Conservation (phyloP, 2,329 filamentous ascomycete genomes). For the Colletotrichum sojae region DNA sequence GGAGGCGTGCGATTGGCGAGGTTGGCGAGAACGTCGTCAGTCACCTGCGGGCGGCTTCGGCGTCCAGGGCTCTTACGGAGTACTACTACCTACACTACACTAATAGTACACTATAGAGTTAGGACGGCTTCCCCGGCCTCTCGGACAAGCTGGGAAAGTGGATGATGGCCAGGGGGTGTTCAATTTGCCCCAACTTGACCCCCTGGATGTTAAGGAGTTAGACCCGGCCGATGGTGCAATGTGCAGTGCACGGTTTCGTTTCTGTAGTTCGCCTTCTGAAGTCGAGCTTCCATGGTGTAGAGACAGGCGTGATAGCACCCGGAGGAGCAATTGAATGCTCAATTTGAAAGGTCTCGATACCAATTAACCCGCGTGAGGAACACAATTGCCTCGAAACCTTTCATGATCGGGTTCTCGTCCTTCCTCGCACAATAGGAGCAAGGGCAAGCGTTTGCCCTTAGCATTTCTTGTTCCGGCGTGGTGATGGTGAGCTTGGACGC, state of each 20-base stretch:
- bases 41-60: slow-evolving; percentile 6
- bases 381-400: not conserved
- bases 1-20: slow-evolving; percentile 15
- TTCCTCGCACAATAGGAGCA: not conserved
- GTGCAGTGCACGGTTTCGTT: not conserved
- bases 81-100: no score
- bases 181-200: slow-evolving; percentile 1
- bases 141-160: not conserved
- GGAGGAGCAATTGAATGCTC: not conserved
- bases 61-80: not conserved
- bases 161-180: slow-evolving; percentile 12
- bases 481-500: slow-evolving; percentile 33
- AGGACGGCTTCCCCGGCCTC: slow-evolving; percentile 9
- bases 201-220: slow-evolving; percentile 4
- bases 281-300: not conserved
- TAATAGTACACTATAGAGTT: not conserved
- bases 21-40: not conserved
- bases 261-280: not conserved
- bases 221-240: slow-evolving; percentile 4
- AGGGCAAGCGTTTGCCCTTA: slow-evolving; percentile 40
- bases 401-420: not conserved
- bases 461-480: slow-evolving; percentile 36
- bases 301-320: not conserved
- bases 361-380: not conserved
- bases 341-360: not conserved